Evolutionary conservation across 1,284 basidiomycete genomes (phyloP).

Genomic region (Leccinum ambiguum): DNA sequence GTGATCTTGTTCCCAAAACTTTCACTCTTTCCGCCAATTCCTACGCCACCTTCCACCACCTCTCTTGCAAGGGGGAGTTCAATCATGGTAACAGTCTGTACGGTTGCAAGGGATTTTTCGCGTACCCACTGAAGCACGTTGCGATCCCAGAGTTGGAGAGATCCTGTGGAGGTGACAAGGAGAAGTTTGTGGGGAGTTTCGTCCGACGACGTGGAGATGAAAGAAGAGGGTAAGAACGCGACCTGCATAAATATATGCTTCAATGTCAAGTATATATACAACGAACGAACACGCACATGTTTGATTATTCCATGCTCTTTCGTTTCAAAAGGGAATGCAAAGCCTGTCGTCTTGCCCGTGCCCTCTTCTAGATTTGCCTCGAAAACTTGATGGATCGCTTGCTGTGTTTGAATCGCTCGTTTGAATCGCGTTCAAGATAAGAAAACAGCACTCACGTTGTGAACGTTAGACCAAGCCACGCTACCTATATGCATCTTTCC

Average conservation of each 20-base stretch:
- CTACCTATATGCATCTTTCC: constrained; percentile 66
- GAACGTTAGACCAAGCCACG: constrained; percentile 68
- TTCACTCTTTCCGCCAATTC: constrained; percentile 35
- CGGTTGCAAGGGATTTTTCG: constrained; percentile 78
- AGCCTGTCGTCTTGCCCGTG: constrained; percentile 60
- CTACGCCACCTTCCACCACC: constrained; percentile 10
- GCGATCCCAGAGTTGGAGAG: constrained; percentile 76
- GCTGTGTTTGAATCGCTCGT: constrained; percentile 25
- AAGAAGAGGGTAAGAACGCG: constrained; percentile 50
- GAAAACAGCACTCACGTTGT: constrained; percentile 45
- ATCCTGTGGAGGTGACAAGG: constrained; percentile 75
- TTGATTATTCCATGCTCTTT: constrained; percentile 68
- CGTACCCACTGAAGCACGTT: constrained; percentile 71
- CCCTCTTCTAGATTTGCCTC: constrained; percentile 53
- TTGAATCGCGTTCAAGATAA: constrained; percentile 5
- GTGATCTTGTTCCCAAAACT: constrained; percentile 53
- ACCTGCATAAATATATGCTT: constrained; percentile 37
- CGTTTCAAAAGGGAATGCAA: constrained; percentile 74
- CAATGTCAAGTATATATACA: not conserved
- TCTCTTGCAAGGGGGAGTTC: constrained; percentile 67
- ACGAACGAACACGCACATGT: constrained; percentile 49
- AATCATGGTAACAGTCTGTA: constrained; percentile 68
- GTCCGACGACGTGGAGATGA: constrained; percentile 24
- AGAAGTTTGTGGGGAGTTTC: constrained; percentile 45
- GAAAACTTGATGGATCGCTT: constrained; percentile 59